Evolutionary conservation across 1,284 basidiomycete genomes (phyloP).

Genomic region (Sporisorium exsertum): DNA sequence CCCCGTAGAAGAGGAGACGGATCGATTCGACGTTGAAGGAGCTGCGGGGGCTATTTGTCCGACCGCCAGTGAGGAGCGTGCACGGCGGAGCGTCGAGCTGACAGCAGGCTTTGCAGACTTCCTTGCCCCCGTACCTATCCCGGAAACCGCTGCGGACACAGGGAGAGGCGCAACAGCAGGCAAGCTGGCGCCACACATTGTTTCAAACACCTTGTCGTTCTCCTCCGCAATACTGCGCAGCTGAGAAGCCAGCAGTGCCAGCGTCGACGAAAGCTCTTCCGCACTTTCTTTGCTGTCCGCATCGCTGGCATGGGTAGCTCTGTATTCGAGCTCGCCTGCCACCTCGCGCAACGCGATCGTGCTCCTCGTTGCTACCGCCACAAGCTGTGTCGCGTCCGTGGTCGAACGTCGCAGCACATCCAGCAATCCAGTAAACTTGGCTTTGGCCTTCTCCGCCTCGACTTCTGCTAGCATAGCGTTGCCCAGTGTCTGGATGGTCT

Average conservation of each 20-base stretch:
- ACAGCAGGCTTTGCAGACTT: conserved; percentile 9
- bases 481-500: conserved; percentile 80
- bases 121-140: not conserved
- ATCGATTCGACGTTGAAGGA: not conserved
- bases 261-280: conserved; percentile 71
- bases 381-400: conserved; percentile 77
- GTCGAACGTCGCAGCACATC: conserved; percentile 78
- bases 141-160: not conserved
- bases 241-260: conserved; percentile 66
- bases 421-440: conserved; percentile 77
- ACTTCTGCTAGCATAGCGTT: conserved; percentile 78
- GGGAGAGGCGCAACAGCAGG: conserved; percentile 23
- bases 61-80: conserved; percentile 22
- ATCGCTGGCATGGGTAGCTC: conserved; percentile 67
- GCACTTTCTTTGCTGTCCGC: conserved; percentile 71
- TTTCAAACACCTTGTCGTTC: conserved; percentile 76
- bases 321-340: conserved; percentile 73
- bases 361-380: conserved; percentile 83
- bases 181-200: conserved; percentile 74
- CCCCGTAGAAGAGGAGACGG: conserved; percentile 21
- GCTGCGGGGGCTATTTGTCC: not conserved
- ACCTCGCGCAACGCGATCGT: conserved; percentile 80
- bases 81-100: conserved; percentile 24
- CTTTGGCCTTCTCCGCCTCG: conserved; percentile 78
- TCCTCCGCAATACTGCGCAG: conserved; percentile 69